Conservation (phyloP, 2,329 filamentous ascomycete species). For the Ascocoryne sarcoides region DNA sequence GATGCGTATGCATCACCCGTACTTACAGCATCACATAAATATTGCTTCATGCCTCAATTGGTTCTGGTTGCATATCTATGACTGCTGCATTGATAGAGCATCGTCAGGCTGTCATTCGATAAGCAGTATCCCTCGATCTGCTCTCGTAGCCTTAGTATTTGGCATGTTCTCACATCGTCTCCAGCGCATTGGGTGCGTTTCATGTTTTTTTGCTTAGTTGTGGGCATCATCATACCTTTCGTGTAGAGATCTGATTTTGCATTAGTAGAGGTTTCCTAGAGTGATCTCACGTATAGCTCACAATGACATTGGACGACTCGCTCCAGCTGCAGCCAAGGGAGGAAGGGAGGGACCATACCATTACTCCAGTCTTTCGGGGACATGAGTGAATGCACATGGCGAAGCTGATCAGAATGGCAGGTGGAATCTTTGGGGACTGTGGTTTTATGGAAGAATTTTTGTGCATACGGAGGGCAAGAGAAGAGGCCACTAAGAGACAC, state of each 20-base stretch:
- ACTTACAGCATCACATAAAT: constrained; percentile 17
- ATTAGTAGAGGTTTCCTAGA: constrained; percentile 20
- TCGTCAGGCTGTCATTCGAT: constrained; percentile 22
- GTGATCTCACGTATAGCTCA: constrained; percentile 20
- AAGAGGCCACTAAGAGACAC: constrained; percentile 11
- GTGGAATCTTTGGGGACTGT: constrained; percentile 15
- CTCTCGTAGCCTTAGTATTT: constrained; percentile 19
- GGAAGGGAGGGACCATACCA: constrained; percentile 27
- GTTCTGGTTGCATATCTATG: constrained; percentile 23
- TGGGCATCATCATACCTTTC: constrained; percentile 16
- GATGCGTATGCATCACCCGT: constrained; percentile 26
- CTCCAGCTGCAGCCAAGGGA: constrained; percentile 23
- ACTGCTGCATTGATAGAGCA: constrained; percentile 22
- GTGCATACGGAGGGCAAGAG: constrained; percentile 9
- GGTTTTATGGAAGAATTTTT: constrained; percentile 16
- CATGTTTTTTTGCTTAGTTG: constrained; percentile 23
- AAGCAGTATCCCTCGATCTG: constrained; percentile 8
- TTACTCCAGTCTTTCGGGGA: constrained; percentile 17
- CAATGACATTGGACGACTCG: constrained; percentile 22
- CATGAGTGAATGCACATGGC: constrained; percentile 16
- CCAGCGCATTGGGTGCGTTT: constrained; percentile 20
- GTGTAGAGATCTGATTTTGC: constrained; percentile 22
- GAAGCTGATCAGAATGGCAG: constrained; percentile 24
- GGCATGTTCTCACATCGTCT: constrained; percentile 14
- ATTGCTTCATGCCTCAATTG: constrained; percentile 15